phyloP scores from a whole-genome alignment of 192 early-diverging fungal species.

The Podochytrium sp. region DNA sequence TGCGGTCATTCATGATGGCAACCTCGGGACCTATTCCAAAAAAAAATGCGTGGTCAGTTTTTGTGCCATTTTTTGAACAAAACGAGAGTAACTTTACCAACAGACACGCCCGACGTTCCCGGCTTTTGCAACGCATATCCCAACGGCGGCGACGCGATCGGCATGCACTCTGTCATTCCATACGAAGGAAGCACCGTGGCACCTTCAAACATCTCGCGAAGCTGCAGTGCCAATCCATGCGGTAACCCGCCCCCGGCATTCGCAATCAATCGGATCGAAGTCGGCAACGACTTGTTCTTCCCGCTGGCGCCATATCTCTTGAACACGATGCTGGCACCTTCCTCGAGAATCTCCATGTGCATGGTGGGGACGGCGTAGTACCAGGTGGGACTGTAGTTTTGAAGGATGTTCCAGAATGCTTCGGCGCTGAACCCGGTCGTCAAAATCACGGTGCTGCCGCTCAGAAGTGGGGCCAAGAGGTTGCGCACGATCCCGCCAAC shows the following conservation, averaged over 20 bases:
- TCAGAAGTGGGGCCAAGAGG: constrained; percentile 68
- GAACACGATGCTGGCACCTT: no score
- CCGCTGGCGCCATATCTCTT: no score
- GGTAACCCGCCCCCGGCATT: constrained; percentile 52
- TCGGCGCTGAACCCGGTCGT: constrained; percentile 48
- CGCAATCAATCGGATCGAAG: constrained; percentile 43
- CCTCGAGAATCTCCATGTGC: constrained; percentile 61
- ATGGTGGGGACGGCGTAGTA: constrained; percentile 77
- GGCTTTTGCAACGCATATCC: constrained; percentile 45
- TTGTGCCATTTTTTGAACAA: no score
- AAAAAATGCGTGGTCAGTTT: no score
- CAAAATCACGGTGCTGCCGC: constrained; percentile 72
- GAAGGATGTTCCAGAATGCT: constrained; percentile 41
- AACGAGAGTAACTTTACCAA: constrained; percentile 19
- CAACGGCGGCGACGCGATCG: constrained; percentile 50
- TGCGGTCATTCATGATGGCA: constrained; percentile 34
- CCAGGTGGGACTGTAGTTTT: constrained; percentile 31
- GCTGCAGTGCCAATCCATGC: constrained; percentile 35
- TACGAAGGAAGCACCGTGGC: constrained; percentile 46
- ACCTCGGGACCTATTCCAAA: constrained; percentile 49
- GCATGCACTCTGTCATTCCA: constrained; percentile 61
- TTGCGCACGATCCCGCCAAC: constrained; percentile 83
- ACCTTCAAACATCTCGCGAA: constrained; percentile 35
- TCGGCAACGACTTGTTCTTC: no score
- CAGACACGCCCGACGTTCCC: constrained; percentile 43